Conservation (phyloP, 768 basidiomycete genomes). For the Panaeolus cyanescens region DNA sequence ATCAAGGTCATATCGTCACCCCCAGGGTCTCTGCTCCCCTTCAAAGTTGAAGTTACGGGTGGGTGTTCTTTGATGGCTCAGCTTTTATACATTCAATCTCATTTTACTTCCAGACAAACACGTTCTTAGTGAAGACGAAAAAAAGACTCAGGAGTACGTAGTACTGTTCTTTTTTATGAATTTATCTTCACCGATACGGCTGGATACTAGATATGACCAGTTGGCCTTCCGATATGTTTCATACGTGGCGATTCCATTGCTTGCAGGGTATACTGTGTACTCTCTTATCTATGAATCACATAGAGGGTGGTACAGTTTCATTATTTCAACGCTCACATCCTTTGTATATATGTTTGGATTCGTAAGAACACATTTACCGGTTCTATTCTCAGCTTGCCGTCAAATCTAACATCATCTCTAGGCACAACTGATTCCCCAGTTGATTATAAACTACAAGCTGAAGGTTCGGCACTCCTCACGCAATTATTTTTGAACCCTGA, state of each 20-base stretch:
- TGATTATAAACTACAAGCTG: constrained; percentile 97
- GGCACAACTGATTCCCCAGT: constrained; percentile 84
- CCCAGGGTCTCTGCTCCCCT: constrained; percentile 72
- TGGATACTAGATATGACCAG: constrained; percentile 71
- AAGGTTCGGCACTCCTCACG: constrained; percentile 56
- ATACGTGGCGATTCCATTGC: constrained; percentile 82
- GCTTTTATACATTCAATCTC: constrained; percentile 2
- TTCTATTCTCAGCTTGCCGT: constrained; percentile 1
- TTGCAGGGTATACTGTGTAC: constrained; percentile 77
- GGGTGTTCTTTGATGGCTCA: constrained; percentile 21
- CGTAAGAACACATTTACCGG: constrained; percentile 52
- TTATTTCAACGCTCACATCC: constrained; percentile 89
- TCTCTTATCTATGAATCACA: constrained; percentile 84
- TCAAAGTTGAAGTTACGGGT: constrained; percentile 83
- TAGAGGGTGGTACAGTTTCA: constrained; percentile 94
- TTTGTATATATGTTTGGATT: constrained; percentile 98
- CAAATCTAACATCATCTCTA: constrained; percentile 27
- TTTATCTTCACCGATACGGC: not conserved
- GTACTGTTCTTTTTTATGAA: constrained; percentile 2
- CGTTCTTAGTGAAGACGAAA: constrained; percentile 94
- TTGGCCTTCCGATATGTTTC: constrained; percentile 95
- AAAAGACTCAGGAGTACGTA: constrained; percentile 92
- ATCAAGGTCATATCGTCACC: constrained; percentile 66
- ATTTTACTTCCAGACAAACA: constrained; percentile 74
- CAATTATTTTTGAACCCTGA: constrained; percentile 9